Evolutionary conservation across 495 filamentous ascomycete genomes (phyloP), one percentile per base, ranked within the genome.

Genomic region (Penicillium silybi): DNA sequence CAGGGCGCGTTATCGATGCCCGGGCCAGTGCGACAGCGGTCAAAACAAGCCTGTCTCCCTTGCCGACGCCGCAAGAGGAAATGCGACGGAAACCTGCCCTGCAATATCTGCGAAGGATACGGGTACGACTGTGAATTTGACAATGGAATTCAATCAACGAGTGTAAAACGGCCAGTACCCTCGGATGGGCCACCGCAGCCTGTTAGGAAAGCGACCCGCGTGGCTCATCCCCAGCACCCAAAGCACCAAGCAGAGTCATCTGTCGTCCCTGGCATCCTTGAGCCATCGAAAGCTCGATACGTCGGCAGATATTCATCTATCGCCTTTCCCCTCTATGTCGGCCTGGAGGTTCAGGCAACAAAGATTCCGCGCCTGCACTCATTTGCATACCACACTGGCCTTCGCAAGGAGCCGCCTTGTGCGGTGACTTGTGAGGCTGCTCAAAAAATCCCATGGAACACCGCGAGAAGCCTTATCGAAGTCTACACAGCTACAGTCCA

Each of bases 331-430:
- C 59, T 67, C 38, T 70, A 62, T 44, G 57, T 77, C 15, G 74
- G 71, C 9, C 54, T 71, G 41, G 63, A 65, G 16, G 41, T 78
- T 23, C 69, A 72, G 18, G 61, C 71, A 3, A 56, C 66, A 6
- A 65, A 63, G 19, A 69, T 71, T 34, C 74, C 74, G 3, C 58
- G 72, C 16, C 44, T 77, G 35, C 74, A 76, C 26, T 72, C 70
- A 11, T 79, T 74, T 59, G 75, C 62, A 9, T 79, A 74, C 59
- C 71, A 77, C 51, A 49, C 62, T 4, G 71, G 72, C 1, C 68
- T 63, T 16, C 61, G 74, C 27, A 37, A 58, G 9, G 73, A 69
- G 42, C 48, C 52, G 17, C 45, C 45, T 1, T 53, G 50, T 40
- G 45, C 53, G 4, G 45, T 55, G 11, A 50, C 46, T 15, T 46